These are phyloP conservation scores for Artemisia argyi DNA, from an alignment of 129 eudicot genomes.

Conservation along the genomic window DNA sequence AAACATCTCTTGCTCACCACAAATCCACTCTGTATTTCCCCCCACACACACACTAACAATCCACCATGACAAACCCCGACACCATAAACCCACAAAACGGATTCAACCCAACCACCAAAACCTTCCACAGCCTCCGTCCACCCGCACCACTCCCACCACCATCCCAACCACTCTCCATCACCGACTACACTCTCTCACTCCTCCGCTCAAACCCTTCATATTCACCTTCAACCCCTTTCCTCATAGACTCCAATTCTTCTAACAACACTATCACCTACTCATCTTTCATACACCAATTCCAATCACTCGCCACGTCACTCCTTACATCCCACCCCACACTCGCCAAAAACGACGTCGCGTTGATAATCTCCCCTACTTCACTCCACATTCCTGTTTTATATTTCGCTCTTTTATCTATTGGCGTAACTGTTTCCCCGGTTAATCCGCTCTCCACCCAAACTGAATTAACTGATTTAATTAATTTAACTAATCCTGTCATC, in stretches of 20 bases:
- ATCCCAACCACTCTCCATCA: slow-evolving; percentile 57
- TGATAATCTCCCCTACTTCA: slow-evolving; percentile 65
- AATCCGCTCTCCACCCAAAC: slow-evolving; percentile 70
- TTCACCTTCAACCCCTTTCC: slow-evolving; percentile 45
- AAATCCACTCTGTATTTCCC: too few species aligned
- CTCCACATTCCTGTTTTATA: slow-evolving; percentile 66
- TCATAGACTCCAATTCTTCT: slow-evolving; percentile 75
- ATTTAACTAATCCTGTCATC: slow-evolving; percentile 49
- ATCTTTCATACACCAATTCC: slow-evolving; percentile 54
- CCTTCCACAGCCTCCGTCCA: slow-evolving; percentile 58
- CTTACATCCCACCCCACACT: slow-evolving; percentile 38
- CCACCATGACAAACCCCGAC: too few species aligned
- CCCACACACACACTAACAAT: too few species aligned
- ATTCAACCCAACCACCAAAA: slow-evolving; percentile 51
- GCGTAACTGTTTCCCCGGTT: slow-evolving; percentile 69
- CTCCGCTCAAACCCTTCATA: slow-evolving; percentile 40
- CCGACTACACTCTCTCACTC: slow-evolving; percentile 53
- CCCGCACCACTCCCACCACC: slow-evolving; percentile 62
- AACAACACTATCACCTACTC: slow-evolving; percentile 54
- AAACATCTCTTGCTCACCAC: too few species aligned
- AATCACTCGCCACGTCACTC: slow-evolving; percentile 54
- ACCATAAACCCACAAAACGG: slow-evolving; percentile 46
- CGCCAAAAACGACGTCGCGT: slow-evolving; percentile 53
- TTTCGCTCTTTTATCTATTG: slow-evolving; percentile 71
- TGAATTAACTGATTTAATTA: slow-evolving; percentile 67